A percentile compares a stretch with the other conserved stretches of the same genome.
These are phyloP conservation scores for Cryptosporidium parvum DNA, from an alignment of 169 alveolate genomes.

Conservation along the genomic window DNA sequence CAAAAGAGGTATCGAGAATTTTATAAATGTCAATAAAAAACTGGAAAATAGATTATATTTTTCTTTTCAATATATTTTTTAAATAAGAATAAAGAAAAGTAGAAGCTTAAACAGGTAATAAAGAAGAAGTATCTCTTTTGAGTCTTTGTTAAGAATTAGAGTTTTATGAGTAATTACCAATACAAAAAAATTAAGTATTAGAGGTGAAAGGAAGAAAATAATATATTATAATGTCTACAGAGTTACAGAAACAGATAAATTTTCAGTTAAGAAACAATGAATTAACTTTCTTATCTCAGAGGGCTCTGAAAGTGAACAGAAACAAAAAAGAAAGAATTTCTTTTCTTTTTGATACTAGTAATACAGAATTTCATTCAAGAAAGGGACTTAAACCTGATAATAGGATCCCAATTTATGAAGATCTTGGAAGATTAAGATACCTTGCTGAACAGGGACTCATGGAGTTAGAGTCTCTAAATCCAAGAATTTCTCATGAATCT, in stretches of 20 bases:
- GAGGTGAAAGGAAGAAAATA: not conserved
- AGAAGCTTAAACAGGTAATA: not conserved
- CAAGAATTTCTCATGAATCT: constrained; percentile 27
- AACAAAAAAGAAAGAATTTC: constrained; percentile 27
- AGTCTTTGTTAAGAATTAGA: not conserved
- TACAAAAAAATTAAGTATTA: not conserved
- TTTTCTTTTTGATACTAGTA: constrained; percentile 54
- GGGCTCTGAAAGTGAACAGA: not conserved
- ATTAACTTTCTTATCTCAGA: constrained; percentile 26
- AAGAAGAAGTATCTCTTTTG: not conserved
- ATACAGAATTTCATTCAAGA: constrained; percentile 16
- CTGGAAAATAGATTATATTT: constrained; percentile 14
- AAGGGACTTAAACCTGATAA: constrained; percentile 26
- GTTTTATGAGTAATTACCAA: not conserved
- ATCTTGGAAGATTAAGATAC: constrained; percentile 13
- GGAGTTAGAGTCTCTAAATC: constrained; percentile 46
- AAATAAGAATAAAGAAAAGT: not conserved
- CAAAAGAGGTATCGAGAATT: not conserved
- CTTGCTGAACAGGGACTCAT: constrained; percentile 32
- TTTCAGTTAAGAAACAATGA: constrained; percentile 45
- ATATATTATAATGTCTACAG: constrained; percentile 30
- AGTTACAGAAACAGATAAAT: constrained; percentile 49
- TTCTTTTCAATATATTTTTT: not conserved
- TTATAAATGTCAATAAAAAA: constrained; percentile 1
- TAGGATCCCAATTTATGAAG: constrained; percentile 46